These are phyloP conservation scores for Suillus decipiens DNA, from an alignment of 768 basidiomycete genomes.

Conservation along the genomic window DNA sequence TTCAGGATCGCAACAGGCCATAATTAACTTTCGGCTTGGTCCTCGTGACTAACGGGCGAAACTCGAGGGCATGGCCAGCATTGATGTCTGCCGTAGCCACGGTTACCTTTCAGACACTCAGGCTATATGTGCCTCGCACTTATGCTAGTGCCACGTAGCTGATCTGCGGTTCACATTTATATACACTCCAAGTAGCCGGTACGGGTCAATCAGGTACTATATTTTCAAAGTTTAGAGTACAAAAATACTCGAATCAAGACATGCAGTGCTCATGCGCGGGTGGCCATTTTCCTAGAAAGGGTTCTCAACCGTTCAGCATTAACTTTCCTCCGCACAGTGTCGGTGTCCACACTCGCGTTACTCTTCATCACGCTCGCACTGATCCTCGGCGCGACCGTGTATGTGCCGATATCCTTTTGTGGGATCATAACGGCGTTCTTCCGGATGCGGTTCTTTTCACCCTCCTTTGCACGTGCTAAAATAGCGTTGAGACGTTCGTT, in stretches of 20 bases:
- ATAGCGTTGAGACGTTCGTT: conserved; percentile 69
- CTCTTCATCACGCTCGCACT: conserved; percentile 53
- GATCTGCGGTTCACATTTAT: neutral
- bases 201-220: neutral
- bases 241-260: neutral
- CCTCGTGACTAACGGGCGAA: neutral
- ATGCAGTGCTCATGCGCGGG: conserved; percentile 19
- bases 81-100: neutral
- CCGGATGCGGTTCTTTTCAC: conserved; percentile 67
- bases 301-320: conserved; percentile 73
- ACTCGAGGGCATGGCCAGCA: neutral
- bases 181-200: neutral
- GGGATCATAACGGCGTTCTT: conserved; percentile 87
- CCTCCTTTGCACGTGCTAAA: conserved; percentile 63
- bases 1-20: neutral
- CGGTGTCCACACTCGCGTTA: conserved; percentile 67
- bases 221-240: neutral
- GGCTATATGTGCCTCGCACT: neutral
- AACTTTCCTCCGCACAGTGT: conserved; percentile 71
- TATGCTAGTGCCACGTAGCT: neutral
- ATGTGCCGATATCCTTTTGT: conserved; percentile 70
- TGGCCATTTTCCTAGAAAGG: conserved; percentile 53
- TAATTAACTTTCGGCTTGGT: neutral
- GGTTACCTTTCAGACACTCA: neutral
- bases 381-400: conserved; percentile 73